Evolutionary conservation across 2,329 filamentous ascomycete species (phyloP).

Genomic region (Claviceps sp.): DNA sequence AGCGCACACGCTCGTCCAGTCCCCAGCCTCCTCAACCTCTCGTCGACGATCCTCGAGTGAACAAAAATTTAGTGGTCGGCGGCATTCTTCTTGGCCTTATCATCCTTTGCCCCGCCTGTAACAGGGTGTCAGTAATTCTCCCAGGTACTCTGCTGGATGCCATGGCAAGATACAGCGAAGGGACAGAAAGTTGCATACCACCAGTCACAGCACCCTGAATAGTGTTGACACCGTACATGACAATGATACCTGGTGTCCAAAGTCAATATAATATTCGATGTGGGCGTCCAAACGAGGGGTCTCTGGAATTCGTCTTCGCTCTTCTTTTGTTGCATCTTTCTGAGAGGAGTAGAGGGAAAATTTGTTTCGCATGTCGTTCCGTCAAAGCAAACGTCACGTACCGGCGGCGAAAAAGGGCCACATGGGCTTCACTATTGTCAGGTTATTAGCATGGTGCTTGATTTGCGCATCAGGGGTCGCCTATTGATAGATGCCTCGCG

Average conservation of each 20-base stretch:
- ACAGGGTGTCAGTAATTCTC: conserved; percentile 12
- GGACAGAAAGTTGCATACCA: conserved; percentile 39
- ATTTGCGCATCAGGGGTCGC: conserved; percentile 7
- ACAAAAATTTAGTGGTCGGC: conserved; percentile 30
- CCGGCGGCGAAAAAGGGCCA: conserved; percentile 89
- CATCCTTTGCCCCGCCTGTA: conserved; percentile 87
- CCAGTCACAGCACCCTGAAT: conserved; percentile 63
- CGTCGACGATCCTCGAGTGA: not conserved
- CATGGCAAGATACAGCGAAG: not conserved
- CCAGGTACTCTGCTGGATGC: not conserved
- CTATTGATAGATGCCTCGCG: conserved; percentile 15
- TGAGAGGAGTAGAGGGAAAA: not conserved
- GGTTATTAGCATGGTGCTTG: conserved; percentile 10
- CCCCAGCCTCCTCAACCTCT: conserved; percentile 4
- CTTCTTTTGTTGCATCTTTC: not conserved
- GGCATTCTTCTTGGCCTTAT: conserved; percentile 38
- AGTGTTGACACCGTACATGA: conserved; percentile 86
- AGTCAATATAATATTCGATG: not conserved
- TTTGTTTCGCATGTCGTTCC: not conserved
- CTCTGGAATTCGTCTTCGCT: not conserved
- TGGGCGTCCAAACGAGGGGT: not conserved
- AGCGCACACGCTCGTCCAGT: conserved; percentile 3
- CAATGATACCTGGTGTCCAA: conserved; percentile 54
- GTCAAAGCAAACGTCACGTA: conserved; percentile 37
- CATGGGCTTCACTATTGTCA: conserved; percentile 65